Conservation (phyloP, 805 yeast species). For the Lipomyces lipofer region DNA sequence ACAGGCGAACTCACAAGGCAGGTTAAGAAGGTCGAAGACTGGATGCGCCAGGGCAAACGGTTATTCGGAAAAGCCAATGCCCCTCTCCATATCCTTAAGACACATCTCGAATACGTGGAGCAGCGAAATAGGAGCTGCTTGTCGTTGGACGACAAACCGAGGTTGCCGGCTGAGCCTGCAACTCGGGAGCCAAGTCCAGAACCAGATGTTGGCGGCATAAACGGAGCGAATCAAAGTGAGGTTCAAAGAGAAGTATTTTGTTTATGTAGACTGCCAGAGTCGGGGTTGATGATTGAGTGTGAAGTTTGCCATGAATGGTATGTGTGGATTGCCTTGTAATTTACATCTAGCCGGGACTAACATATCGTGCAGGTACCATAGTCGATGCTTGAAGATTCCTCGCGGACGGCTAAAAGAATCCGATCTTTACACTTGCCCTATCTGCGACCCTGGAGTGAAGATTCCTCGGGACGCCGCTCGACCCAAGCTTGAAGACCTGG, state of each 20-base stretch:
- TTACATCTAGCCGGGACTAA: background rate
- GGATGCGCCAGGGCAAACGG: slow-evolving; percentile 42
- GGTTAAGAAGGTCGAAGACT: slow-evolving; percentile 40
- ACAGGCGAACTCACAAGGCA: slow-evolving; percentile 32
- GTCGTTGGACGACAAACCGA: slow-evolving; percentile 34
- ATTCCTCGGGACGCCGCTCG: slow-evolving; percentile 41
- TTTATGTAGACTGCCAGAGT: slow-evolving; percentile 57
- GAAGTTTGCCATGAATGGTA: slow-evolving; percentile 91
- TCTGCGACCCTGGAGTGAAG: slow-evolving; percentile 47
- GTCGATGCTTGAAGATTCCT: slow-evolving; percentile 63
- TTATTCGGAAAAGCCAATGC: slow-evolving; percentile 44
- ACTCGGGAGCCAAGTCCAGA: slow-evolving; percentile 54
- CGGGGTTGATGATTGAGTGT: slow-evolving; percentile 87
- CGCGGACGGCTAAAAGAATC: slow-evolving; percentile 37
- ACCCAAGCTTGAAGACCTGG: slow-evolving; percentile 42
- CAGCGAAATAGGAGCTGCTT: slow-evolving; percentile 34
- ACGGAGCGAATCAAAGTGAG: background rate
- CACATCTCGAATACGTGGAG: slow-evolving; percentile 35
- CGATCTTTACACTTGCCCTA: slow-evolving; percentile 53
- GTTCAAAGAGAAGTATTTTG: slow-evolving; percentile 40
- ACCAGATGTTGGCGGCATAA: slow-evolving; percentile 60
- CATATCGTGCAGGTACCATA: slow-evolving; percentile 51
- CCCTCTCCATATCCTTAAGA: slow-evolving; percentile 37
- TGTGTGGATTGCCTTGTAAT: background rate
- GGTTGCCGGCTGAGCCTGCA: slow-evolving; percentile 6